Evolutionary conservation across 768 basidiomycete genomes (phyloP).

Genomic region (Mycena crocata): DNA sequence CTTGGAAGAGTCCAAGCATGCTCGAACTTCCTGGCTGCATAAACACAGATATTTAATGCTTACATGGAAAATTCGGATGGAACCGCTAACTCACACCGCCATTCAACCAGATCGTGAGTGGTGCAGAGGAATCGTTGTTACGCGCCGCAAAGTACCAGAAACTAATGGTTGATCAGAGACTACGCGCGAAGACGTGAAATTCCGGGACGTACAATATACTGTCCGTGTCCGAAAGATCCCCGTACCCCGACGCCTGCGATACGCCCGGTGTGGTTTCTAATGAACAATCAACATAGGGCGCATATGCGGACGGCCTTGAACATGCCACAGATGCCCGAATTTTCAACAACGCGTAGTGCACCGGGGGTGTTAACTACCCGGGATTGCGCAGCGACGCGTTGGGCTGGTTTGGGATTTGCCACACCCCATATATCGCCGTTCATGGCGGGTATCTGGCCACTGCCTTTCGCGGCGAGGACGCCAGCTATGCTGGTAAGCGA

Average conservation of each 20-base stretch:
- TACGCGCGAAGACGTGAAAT: background rate
- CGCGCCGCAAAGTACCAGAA: slow-evolving; percentile 79
- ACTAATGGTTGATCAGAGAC: slow-evolving; percentile 45
- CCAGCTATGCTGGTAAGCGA: slow-evolving; percentile 8
- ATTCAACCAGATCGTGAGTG: slow-evolving; percentile 77
- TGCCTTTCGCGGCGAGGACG: slow-evolving; percentile 18
- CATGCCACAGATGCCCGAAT: slow-evolving; percentile 71
- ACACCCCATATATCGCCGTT: slow-evolving; percentile 29
- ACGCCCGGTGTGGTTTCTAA: slow-evolving; percentile 72
- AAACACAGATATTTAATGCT: background rate
- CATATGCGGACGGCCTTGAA: background rate
- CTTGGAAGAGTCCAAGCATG: slow-evolving; percentile 79
- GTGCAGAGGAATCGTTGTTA: slow-evolving; percentile 67
- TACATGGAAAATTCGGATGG: slow-evolving; percentile 12
- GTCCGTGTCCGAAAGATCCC: slow-evolving; percentile 64
- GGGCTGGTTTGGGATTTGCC: background rate
- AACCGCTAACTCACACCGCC: slow-evolving; percentile 56
- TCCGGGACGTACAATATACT: slow-evolving; percentile 63
- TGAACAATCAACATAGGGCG: background rate
- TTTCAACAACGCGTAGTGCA: slow-evolving; percentile 66
- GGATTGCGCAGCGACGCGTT: background rate
- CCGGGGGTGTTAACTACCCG: slow-evolving; percentile 56
- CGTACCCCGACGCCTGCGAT: slow-evolving; percentile 73
- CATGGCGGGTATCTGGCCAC: slow-evolving; percentile 25
- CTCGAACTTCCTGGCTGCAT: slow-evolving; percentile 66